phyloP scores from a whole-genome alignment of 805 yeast species.

The Teunomyces gatunensis region DNA sequence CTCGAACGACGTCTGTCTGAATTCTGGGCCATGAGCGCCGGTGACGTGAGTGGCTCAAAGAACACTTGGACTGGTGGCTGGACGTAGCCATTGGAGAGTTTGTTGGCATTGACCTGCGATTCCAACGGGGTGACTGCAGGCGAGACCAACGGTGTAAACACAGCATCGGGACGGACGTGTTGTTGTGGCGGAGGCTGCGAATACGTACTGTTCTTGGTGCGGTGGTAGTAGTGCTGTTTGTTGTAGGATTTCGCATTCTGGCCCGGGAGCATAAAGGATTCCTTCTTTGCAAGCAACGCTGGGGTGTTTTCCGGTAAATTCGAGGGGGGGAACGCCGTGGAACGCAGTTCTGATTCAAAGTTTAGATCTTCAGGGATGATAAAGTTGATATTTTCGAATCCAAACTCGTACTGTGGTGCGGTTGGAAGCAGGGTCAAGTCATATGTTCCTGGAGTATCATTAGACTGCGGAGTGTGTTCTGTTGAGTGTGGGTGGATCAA shows the following conservation, averaged over 20 bases:
- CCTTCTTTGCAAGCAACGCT: constrained; percentile 18
- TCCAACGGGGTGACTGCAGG: constrained; percentile 73
- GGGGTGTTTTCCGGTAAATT: constrained; percentile 22
- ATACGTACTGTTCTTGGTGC: constrained; percentile 15
- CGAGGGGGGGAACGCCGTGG: constrained; percentile 29
- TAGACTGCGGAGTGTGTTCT: constrained; percentile 8
- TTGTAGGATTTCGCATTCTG: constrained; percentile 42
- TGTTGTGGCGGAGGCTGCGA: constrained; percentile 20
- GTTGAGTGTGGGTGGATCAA: constrained; percentile 9
- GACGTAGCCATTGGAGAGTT: constrained; percentile 6
- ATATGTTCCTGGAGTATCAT: background rate
- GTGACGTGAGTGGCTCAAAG: constrained; percentile 63
- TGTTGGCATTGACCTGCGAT: constrained; percentile 21
- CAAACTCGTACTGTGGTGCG: constrained; percentile 18
- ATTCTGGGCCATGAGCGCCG: constrained; percentile 55
- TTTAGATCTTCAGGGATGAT: constrained; percentile 33
- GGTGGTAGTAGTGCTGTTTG: constrained; percentile 40
- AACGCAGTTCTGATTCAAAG: constrained; percentile 12
- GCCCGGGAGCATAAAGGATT: constrained; percentile 31
- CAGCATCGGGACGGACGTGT: constrained; percentile 54
- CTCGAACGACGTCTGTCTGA: constrained; percentile 33
- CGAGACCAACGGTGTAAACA: constrained; percentile 73
- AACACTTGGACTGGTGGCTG: constrained; percentile 25
- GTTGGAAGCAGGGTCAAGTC: background rate
- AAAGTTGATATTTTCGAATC: constrained; percentile 23